phyloP scores from a whole-genome alignment of 2,329 filamentous ascomycete genomes.

The Teratosphaeria pseudoeucalypti region DNA sequence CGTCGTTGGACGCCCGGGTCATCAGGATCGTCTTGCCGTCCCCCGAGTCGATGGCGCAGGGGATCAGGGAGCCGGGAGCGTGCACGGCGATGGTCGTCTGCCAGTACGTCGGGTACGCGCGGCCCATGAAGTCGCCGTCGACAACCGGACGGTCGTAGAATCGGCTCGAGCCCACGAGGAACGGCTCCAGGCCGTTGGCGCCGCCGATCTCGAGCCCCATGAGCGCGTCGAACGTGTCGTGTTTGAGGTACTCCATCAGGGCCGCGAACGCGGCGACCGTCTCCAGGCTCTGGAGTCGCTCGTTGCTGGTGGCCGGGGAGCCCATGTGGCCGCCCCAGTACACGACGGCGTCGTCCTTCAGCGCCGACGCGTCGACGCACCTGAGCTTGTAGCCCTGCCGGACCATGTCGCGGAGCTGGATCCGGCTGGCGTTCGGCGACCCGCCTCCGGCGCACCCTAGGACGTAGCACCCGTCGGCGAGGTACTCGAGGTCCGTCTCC shows the following conservation, averaged over 20 bases:
- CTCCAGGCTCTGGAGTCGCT: conserved; percentile 50
- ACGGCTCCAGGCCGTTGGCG: conserved; percentile 50
- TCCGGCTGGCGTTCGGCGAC: conserved; percentile 42
- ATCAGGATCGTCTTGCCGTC: conserved; percentile 36
- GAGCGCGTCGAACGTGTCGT: conserved; percentile 43
- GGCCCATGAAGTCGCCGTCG: conserved; percentile 38
- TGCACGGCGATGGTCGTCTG: conserved; percentile 37
- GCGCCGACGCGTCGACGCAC: conserved; percentile 42
- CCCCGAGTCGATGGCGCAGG: conserved; percentile 37
- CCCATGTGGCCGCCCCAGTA: conserved; percentile 49
- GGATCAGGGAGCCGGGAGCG: conserved; percentile 30
- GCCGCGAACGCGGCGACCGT: conserved; percentile 30
- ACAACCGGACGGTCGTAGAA: conserved; percentile 38
- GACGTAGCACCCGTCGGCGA: conserved; percentile 50
- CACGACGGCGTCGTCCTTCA: conserved; percentile 42
- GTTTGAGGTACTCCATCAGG: conserved; percentile 42
- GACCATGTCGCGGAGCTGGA: conserved; percentile 43
- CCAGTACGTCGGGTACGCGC: conserved; percentile 38
- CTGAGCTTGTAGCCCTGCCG: conserved; percentile 41
- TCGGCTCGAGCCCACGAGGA: conserved; percentile 45
- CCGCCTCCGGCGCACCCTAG: conserved; percentile 53
- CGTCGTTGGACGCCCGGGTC: conserved; percentile 31
- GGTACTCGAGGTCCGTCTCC: conserved; percentile 48
- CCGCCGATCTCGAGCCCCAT: conserved; percentile 59
- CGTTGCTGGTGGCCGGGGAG: conserved; percentile 50